Conservation (phyloP, 805 yeast genomes). For the Wickerhamomyces rabaulensis region DNA sequence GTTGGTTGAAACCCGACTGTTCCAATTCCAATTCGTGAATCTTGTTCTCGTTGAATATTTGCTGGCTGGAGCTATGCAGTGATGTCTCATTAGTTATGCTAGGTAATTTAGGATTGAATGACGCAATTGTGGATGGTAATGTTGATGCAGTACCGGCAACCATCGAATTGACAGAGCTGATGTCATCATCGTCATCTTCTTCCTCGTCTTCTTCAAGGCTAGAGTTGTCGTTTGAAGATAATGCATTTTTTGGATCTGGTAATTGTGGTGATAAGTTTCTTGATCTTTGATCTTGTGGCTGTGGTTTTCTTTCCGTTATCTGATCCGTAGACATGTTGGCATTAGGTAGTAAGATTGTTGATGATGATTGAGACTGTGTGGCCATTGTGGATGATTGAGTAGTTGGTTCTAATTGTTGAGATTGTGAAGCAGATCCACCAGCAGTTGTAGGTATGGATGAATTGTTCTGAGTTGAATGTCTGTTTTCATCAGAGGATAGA, state of each 20-base stretch:
- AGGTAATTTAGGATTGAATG: neutral
- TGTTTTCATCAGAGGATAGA: constrained; percentile 15
- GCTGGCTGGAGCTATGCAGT: neutral
- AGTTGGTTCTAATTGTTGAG: constrained; percentile 5
- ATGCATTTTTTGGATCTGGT: neutral
- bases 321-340: constrained; percentile 1
- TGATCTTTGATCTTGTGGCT: neutral
- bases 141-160: neutral
- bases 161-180: neutral
- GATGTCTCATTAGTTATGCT: neutral
- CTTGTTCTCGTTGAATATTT: neutral
- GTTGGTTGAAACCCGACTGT: neutral
- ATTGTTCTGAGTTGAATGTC: neutral
- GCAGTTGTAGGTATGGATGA: neutral
- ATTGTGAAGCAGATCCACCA: neutral
- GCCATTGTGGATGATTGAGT: constrained; percentile 5
- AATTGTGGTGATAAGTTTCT: neutral
- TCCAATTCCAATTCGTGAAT: neutral
- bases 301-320: neutral
- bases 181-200: neutral
- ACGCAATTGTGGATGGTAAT: neutral
- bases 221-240: neutral
- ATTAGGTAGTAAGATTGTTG: neutral
- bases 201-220: neutral
- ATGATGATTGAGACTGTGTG: neutral